These are phyloP conservation scores for Limonium bicolor DNA, from an alignment of 148 eudicot genomes.

Conservation along the genomic window DNA sequence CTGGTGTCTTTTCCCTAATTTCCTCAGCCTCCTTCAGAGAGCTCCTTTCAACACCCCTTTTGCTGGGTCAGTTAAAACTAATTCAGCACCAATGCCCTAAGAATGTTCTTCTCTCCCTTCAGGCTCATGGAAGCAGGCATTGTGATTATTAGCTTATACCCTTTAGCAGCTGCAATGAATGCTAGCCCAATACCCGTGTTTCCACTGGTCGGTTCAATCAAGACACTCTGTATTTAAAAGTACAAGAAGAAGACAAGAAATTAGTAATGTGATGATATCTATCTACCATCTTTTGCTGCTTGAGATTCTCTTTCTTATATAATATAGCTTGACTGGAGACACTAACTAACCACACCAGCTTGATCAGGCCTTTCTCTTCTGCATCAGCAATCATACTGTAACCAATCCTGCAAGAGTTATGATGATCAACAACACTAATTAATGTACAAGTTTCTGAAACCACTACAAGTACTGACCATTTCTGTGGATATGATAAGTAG, in stretches of 20 bases:
- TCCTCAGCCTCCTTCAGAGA: constrained; percentile 67
- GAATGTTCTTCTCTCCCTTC: constrained; percentile 70
- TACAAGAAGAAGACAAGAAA: not conserved
- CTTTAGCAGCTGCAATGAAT: constrained; percentile 75
- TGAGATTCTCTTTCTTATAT: too few species aligned
- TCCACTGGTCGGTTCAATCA: constrained; percentile 83
- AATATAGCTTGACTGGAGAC: not conserved
- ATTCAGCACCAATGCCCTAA: constrained; percentile 75
- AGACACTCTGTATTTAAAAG: constrained; percentile 37
- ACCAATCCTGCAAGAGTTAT: constrained; percentile 19
- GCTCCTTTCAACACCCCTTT: constrained; percentile 78
- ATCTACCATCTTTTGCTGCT: too few species aligned
- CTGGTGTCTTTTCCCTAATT: constrained; percentile 59
- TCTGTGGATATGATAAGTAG: too few species aligned
- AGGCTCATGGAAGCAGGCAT: constrained; percentile 87
- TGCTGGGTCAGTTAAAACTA: constrained; percentile 60
- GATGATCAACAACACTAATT: not conserved
- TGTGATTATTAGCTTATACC: constrained; percentile 68
- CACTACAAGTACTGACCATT: too few species aligned
- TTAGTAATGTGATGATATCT: not conserved
- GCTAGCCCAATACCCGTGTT: constrained; percentile 89
- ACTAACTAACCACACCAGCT: constrained; percentile 25
- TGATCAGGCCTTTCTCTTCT: constrained; percentile 28
- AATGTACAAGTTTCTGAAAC: too few species aligned
- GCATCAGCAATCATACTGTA: constrained; percentile 38